Conservation (phyloP, 768 basidiomycete species). For the Calvatia gigantea region DNA sequence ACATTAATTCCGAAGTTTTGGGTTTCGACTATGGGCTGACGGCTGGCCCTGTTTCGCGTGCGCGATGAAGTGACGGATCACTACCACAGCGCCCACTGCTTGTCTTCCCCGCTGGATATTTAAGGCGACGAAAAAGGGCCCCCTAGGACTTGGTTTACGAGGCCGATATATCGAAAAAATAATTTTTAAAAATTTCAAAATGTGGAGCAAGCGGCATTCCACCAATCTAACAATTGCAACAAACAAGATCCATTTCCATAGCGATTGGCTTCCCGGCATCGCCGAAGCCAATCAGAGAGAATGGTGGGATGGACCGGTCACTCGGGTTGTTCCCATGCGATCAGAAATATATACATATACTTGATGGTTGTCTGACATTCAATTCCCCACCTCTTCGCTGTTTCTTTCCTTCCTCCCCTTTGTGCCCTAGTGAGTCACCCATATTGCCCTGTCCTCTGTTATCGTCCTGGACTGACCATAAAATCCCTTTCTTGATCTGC, state of each 20-base stretch:
- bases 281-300: constrained; percentile 9
- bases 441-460: background rate
- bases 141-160: too few relatives aligned
- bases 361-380: constrained; percentile 24
- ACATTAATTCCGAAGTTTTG: background rate
- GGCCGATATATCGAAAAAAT: too few relatives aligned
- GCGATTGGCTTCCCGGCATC: constrained; percentile 3
- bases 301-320: constrained; percentile 14
- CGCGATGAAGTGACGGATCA: background rate
- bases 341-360: constrained; percentile 31
- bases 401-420: constrained; percentile 27
- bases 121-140: too few relatives aligned
- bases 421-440: constrained; percentile 34
- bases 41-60: background rate
- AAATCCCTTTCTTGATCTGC: constrained; percentile 22
- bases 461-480: constrained; percentile 8
- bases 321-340: constrained; percentile 24
- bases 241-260: constrained; percentile 5
- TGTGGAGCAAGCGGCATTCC: too few relatives aligned
- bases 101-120: too few relatives aligned
- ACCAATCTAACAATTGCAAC: background rate
- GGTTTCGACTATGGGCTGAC: background rate
- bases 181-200: too few relatives aligned
- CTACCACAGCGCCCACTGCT: too few relatives aligned
- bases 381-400: constrained; percentile 23